Base-by-base conservation (phyloP, 164 flowering plant genomes). In the Vitis cinerea region DNA sequence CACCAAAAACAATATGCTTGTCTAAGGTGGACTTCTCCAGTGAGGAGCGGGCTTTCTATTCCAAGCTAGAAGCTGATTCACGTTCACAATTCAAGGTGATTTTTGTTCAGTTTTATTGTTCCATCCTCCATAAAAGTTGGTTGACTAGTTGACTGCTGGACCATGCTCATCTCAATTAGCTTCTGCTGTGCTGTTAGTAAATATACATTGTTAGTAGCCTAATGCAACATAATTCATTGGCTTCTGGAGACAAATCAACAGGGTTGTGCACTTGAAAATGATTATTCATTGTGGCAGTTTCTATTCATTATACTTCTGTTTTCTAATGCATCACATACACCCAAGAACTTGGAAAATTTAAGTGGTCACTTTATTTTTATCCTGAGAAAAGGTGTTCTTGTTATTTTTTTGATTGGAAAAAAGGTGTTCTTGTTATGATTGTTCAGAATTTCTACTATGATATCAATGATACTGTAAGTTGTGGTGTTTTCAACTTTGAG, bases 1-100 rank as follows among this genome's bases (percentile, higher is more conserved):
- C 99, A 9, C 95, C 98, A 62, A 96, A 93, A 77, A 64, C 78
- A 53, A 65, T 90, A 68, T 10, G 47, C 59, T 76, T 93, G 83
- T 74, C 51, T 50, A 88, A 79, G 79, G 95, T 92, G 68, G 91
- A 89, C 50, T 93, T 93, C 81, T 85, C 98, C 63, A 5, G 50
- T 9, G 95, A 90, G 75, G 98, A 96, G 79, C 85, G 98, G 11
- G 76, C 74, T 44, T 96, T 93, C 79, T 96, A 96, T 77, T 72
- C 83, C 48, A 79, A 79, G 75, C 86, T 96, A 10, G 99, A 93
- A 81, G 83, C 93, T 50, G 97, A 91, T 52, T 89, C 98, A 37
- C 91, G 92, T 49, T 73, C 83, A 62, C 90, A 86, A 71, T 96
- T 96, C 72, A 96, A 96, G 97, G 99, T 92, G 65, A 12, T 9